Conservation (phyloP, 176 grass and related monocot genomes). For the maize (Zea mays) region Zm-B73-REFERENCE-NAM-5.0 NC_050099.1:237218001-237218500, state of each 20-base stretch:
- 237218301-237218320: neutral
- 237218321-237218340: neutral
- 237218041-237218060: no score
- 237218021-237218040: no score
- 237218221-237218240: constrained; percentile 31
- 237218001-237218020: no score
- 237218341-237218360: no score
- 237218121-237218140: neutral
- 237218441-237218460: neutral
- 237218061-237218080: no score
- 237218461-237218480: neutral
- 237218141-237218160: constrained; percentile 60
- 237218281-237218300: neutral
- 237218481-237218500: no score
- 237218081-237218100: no score
- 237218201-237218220: constrained; percentile 37
- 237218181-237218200: constrained; percentile 50
- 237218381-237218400: neutral
- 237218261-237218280: neutral
- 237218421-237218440: neutral
- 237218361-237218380: neutral
- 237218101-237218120: neutral
- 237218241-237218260: neutral
- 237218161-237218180: constrained; percentile 26
- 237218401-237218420: neutral